phyloP scores from a whole-genome alignment of 2,329 filamentous ascomycete species.

The Hymenoscyphus linearis region DNA sequence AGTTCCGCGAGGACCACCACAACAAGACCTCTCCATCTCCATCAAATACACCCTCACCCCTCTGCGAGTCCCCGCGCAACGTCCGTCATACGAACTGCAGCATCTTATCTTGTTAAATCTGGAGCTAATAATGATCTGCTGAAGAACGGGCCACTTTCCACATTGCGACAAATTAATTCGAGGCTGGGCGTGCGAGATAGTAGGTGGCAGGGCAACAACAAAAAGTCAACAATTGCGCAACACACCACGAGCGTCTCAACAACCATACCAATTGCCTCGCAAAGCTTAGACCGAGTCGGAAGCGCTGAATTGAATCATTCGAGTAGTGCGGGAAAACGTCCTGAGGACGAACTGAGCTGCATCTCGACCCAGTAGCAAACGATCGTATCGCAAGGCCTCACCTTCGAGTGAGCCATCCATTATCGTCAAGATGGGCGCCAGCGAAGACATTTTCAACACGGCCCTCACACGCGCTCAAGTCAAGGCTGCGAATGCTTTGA shows the following conservation, averaged over 20 bases:
- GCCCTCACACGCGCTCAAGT: conserved; percentile 22
- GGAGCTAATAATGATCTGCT: conserved; percentile 16
- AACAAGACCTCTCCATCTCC: conserved; percentile 6
- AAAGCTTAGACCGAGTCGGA: not conserved
- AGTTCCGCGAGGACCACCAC: not conserved
- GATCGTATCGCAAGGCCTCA: conserved; percentile 1
- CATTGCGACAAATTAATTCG: conserved; percentile 6
- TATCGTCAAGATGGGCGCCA: conserved; percentile 25
- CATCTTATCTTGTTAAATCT: conserved; percentile 8
- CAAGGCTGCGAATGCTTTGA: conserved; percentile 23
- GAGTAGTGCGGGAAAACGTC: not conserved
- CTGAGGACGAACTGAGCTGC: not conserved
- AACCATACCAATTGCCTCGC: not conserved
- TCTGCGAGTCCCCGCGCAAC: not conserved
- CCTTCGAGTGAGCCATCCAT: conserved; percentile 4
- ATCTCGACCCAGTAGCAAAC: not conserved
- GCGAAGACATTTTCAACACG: conserved; percentile 25
- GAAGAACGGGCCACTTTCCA: conserved; percentile 7
- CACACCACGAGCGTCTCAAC: not conserved
- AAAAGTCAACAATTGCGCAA: conserved; percentile 6
- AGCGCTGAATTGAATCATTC: not conserved
- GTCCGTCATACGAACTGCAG: conserved; percentile 11
- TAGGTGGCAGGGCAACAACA: conserved; percentile 25
- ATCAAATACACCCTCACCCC: conserved; percentile 9
- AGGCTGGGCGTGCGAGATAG: conserved; percentile 8